These are phyloP conservation scores for Penicillium canescens DNA, from an alignment of 495 filamentous ascomycete genomes.

Conservation along the genomic window DNA sequence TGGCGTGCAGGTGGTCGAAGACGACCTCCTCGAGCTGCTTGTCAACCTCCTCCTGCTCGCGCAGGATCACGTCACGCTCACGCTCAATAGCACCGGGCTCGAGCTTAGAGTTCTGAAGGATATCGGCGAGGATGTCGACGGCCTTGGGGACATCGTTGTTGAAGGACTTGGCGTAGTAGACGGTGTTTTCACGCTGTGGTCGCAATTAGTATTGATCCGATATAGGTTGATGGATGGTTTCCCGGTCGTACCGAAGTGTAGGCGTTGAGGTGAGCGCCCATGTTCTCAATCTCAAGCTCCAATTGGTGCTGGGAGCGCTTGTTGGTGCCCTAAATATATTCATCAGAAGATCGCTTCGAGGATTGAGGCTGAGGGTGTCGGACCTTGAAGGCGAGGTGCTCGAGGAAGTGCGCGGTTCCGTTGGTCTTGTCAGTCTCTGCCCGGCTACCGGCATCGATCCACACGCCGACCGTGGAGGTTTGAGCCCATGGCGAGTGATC, in stretches of 20 bases:
- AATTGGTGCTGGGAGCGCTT: slow-evolving; percentile 93
- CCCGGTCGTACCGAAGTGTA: slow-evolving; percentile 88
- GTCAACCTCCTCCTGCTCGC: slow-evolving; percentile 99
- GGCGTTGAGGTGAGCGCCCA: slow-evolving; percentile 98
- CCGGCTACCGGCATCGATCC: slow-evolving; percentile 97
- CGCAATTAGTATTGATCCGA: slow-evolving; percentile 32
- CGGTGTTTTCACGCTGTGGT: slow-evolving; percentile 90
- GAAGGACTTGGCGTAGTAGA: slow-evolving; percentile 99
- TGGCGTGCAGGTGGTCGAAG: slow-evolving; percentile 98
- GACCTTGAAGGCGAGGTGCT: slow-evolving; percentile 99
- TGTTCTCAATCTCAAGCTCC: slow-evolving; percentile 99
- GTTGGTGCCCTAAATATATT: slow-evolving; percentile 70
- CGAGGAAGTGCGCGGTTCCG: slow-evolving; percentile 98
- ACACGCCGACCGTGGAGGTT: slow-evolving; percentile 97
- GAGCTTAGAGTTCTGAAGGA: slow-evolving; percentile 98
- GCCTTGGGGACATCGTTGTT: slow-evolving; percentile 93
- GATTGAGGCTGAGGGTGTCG: slow-evolving; percentile 3
- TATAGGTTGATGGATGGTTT: slow-evolving; percentile 14
- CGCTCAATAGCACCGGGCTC: slow-evolving; percentile 90
- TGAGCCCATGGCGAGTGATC: slow-evolving; percentile 98
- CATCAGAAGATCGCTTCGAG: slow-evolving; percentile 20
- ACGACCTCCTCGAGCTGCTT: slow-evolving; percentile 99
- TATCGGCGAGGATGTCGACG: slow-evolving; percentile 98
- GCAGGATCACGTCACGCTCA: slow-evolving; percentile 95
- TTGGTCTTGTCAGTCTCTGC: slow-evolving; percentile 98